Conservation (phyloP, 108 stramenopile species). For the Skeletonema costatum region DNA sequence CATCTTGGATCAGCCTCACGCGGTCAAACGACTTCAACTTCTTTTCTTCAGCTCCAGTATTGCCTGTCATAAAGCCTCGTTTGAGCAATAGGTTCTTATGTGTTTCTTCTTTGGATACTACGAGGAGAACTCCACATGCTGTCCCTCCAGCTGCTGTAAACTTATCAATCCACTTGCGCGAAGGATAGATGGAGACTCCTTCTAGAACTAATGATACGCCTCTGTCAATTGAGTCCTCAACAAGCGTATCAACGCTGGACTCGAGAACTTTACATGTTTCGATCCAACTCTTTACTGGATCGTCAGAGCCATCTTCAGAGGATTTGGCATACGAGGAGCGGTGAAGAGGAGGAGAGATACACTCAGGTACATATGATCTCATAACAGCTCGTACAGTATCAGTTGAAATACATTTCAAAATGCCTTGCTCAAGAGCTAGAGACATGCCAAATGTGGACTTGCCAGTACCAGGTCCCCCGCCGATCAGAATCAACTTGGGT, state of each 20-base stretch:
- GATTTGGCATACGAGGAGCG: conserved; percentile 55
- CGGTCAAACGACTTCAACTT: conserved; percentile 60
- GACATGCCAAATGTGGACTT: conserved; percentile 71
- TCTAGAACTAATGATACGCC: conserved; percentile 62
- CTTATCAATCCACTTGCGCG: conserved; percentile 44
- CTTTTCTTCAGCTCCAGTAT: conserved; percentile 37
- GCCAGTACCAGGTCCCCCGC: conserved; percentile 59
- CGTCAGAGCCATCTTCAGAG: conserved; percentile 45
- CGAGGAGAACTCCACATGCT: conserved; percentile 55
- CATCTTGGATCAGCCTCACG: conserved; percentile 65
- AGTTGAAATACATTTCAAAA: conserved; percentile 67
- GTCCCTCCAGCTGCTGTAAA: conserved; percentile 57
- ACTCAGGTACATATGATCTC: conserved; percentile 53
- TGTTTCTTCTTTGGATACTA: conserved; percentile 52
- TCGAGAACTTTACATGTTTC: conserved; percentile 64
- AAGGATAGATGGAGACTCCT: conserved; percentile 61
- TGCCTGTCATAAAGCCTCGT: conserved; percentile 58
- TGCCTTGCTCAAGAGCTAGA: conserved; percentile 65
- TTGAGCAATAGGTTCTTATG: conserved; percentile 58
- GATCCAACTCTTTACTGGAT: conserved; percentile 64
- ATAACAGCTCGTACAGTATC: conserved; percentile 68
- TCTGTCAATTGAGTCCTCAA: conserved; percentile 66
- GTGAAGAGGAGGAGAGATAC: conserved; percentile 65
- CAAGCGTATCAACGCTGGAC: conserved; percentile 48
- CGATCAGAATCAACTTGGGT: conserved; percentile 58